Evolutionary conservation across 148 eudicot species (phyloP), one percentile per base, ranked within the genome.

Genomic region (Rhododendron kiyosumense): DNA sequence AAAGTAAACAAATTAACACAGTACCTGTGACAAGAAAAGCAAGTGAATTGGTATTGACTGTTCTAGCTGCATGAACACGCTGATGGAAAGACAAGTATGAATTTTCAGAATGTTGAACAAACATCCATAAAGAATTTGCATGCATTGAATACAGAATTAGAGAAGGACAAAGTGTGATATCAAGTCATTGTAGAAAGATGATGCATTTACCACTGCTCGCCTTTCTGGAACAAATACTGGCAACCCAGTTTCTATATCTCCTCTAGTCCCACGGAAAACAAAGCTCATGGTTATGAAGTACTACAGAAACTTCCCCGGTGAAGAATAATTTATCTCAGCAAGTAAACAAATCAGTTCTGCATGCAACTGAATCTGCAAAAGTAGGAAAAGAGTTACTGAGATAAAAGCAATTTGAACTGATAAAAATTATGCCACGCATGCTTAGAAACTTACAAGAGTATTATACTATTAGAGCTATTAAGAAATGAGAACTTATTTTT

Each of bases 11-110:
- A 65, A 38, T 28, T 8, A 87, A 67, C 46, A 34, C 28, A 41
- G 73, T 89, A 96, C 99, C 99, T 87, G 99, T 96, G 84, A 96
- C 94, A 90, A 96, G 93, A 86, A 96, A 95, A 54, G 97, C 97
- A 54, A 96, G 94, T 82, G 99, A 96, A 86, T 94, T 96, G 80
- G 95, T 88, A 89, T 94, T 91, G 86, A 93, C 96, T 61, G 98
- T 96, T 46, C 98, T 94, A 75, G 95, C 86, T 63, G 97, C 89
- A 92, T 93, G 97, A 78, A 94, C 91, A 61, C 99, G 98, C 99
- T 96, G 93, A 90, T 26, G 59, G 86, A 81, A 82, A 51, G 10
- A 59, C 1, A 69, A 30, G 67, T 28, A 49, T 24, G 15, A 5
- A 45, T 77, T 49, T 26, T 74, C 41, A 85, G 84, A 82, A 59